phyloP scores from a whole-genome alignment of 2,329 filamentous ascomycete genomes.

The Truncatella angustata region DNA sequence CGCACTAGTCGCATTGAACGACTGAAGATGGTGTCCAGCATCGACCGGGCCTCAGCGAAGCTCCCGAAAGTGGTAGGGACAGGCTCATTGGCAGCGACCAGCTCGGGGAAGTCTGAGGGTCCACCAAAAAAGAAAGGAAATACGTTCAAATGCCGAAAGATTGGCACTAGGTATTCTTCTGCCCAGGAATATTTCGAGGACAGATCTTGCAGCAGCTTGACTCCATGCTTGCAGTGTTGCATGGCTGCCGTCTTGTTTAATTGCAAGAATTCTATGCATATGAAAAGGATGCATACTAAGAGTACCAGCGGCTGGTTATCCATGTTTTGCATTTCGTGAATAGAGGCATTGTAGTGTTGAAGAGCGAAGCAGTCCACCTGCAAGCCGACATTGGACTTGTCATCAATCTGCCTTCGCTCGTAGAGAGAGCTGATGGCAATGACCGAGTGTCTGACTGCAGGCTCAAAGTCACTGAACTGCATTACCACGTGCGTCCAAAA shows the following conservation, averaged over 20 bases:
- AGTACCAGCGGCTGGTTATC: conserved; percentile 33
- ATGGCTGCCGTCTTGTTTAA: conserved; percentile 33
- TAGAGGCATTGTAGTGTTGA: conserved; percentile 39
- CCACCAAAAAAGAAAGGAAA: conserved; percentile 37
- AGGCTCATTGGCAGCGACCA: conserved; percentile 20
- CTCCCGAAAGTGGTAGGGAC: conserved; percentile 18
- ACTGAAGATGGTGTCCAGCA: not conserved
- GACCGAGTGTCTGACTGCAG: conserved; percentile 35
- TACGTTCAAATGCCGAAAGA: conserved; percentile 36
- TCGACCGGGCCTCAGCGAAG: conserved; percentile 23
- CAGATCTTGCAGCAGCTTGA: conserved; percentile 31
- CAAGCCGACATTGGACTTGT: not conserved
- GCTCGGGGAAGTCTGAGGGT: conserved; percentile 18
- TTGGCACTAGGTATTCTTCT: conserved; percentile 29
- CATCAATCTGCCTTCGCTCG: conserved; percentile 17
- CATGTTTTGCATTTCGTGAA: conserved; percentile 29
- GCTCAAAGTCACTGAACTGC: conserved; percentile 34
- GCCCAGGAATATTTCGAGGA: conserved; percentile 25
- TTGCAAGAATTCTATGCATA: conserved; percentile 41
- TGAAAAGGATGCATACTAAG: conserved; percentile 39
- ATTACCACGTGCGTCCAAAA: conserved; percentile 40
- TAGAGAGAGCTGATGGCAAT: conserved; percentile 38
- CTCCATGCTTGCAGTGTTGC: conserved; percentile 36
- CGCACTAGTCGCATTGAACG: not conserved
- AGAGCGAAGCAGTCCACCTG: conserved; percentile 29